phyloP scores from a whole-genome alignment of 2,329 filamentous ascomycete species.

The Fonsecaea erecta region DNA sequence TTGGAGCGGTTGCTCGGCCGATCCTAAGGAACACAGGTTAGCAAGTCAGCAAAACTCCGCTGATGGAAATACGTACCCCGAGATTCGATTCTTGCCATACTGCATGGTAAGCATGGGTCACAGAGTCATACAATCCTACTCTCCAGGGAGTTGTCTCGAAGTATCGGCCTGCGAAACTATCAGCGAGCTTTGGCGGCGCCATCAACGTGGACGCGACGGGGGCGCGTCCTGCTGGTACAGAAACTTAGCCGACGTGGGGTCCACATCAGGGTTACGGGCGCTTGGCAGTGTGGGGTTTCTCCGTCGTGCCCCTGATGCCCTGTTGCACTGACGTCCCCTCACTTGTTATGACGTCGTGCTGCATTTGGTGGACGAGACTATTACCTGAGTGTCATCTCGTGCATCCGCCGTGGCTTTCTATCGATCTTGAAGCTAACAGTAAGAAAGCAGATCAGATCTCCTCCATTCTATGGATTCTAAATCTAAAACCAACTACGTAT shows the following conservation, averaged over 20 bases:
- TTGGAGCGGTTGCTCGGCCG: constrained; percentile 37
- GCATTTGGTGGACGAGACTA: not conserved
- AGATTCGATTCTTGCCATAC: constrained; percentile 5
- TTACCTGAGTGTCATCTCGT: not conserved
- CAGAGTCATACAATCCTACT: not conserved
- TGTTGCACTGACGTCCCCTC: not conserved
- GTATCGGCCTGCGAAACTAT: not conserved
- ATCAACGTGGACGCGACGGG: not conserved
- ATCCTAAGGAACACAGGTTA: constrained; percentile 21
- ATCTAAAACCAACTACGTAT: not conserved
- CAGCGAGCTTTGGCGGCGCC: not conserved
- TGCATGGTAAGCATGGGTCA: constrained; percentile 1
- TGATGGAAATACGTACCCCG: not conserved
- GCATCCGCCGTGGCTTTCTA: not conserved
- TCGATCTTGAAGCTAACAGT: not conserved
- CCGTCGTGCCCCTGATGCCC: not conserved
- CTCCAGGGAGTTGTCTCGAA: not conserved
- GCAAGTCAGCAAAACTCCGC: not conserved
- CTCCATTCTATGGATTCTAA: not conserved
- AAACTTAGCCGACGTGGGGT: not conserved
- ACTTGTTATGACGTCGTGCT: not conserved
- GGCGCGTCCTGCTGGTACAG: not conserved
- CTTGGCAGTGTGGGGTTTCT: not conserved
- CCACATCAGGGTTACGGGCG: not conserved
- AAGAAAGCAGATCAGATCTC: not conserved